Percentiles rank a stretch among this genome's conserved stretches.
Evolutionary conservation across 495 filamentous ascomycete genomes (phyloP).

Genomic region (Lophium mytilinum): DNA sequence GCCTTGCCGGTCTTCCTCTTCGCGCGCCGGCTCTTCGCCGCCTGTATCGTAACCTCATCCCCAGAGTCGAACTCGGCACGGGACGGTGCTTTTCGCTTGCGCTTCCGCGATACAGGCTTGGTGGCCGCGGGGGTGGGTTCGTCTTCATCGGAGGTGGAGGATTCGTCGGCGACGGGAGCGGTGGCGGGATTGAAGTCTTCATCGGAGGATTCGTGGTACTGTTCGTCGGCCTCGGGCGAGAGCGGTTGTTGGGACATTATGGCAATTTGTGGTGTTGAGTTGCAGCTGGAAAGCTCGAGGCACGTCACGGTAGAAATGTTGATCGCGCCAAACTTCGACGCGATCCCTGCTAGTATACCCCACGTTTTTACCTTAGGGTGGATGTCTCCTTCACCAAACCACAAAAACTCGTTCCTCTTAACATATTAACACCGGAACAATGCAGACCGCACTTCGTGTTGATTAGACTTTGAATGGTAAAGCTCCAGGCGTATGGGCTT

Average conservation of each 20-base stretch:
- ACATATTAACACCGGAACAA: too few species aligned
- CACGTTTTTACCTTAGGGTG: too few species aligned
- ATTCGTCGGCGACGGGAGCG: constrained; percentile 32
- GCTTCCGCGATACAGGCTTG: constrained; percentile 11
- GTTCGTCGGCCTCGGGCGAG: constrained; percentile 11
- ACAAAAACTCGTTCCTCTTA: too few species aligned
- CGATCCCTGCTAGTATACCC: too few species aligned
- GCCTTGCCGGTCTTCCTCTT: constrained; percentile 37
- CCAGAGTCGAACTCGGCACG: constrained; percentile 48
- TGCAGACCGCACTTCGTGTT: too few species aligned
- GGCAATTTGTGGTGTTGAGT: too few species aligned
- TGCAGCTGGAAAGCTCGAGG: too few species aligned
- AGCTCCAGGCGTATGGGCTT: too few species aligned
- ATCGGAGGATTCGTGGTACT: constrained; percentile 23
- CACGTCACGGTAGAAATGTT: too few species aligned
- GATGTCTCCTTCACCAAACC: too few species aligned
- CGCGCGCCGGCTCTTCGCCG: constrained; percentile 39
- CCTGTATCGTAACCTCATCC: constrained; percentile 68
- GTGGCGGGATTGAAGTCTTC: constrained; percentile 27
- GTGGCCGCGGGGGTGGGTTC: constrained; percentile 32
- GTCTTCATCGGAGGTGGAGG: constrained; percentile 27
- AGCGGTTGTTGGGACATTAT: not conserved
- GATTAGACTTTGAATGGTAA: too few species aligned
- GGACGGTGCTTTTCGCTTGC: constrained; percentile 12
- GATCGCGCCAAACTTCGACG: too few species aligned